Conservation (phyloP, 257 asterid species). For the Plantago elongata region DNA sequence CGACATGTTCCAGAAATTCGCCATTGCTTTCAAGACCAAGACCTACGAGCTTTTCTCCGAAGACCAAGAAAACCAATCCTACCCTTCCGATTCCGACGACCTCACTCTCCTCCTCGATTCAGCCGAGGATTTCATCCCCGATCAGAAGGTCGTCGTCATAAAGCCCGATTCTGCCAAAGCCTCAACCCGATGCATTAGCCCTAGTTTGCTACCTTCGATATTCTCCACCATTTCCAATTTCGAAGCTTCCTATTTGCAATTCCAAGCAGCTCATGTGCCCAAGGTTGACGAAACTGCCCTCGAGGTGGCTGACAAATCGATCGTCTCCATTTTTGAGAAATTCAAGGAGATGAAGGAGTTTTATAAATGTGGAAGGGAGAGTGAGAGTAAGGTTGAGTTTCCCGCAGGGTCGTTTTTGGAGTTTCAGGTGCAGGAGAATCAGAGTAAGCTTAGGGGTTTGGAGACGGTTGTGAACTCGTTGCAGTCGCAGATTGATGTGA, state of each 20-base stretch:
- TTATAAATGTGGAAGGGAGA: slow-evolving; percentile 38
- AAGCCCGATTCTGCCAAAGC: slow-evolving; percentile 55
- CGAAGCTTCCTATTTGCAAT: slow-evolving; percentile 82
- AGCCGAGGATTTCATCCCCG: slow-evolving; percentile 78
- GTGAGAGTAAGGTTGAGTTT: slow-evolving; percentile 33
- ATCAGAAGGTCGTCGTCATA: slow-evolving; percentile 84
- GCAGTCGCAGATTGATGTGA: slow-evolving; percentile 68
- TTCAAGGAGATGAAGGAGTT: slow-evolving; percentile 57
- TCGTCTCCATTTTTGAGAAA: slow-evolving; percentile 67
- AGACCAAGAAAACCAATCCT: slow-evolving; percentile 19
- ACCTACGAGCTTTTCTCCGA: slow-evolving; percentile 87
- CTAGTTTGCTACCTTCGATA: slow-evolving; percentile 53
- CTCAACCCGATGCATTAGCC: slow-evolving; percentile 19
- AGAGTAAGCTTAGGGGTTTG: slow-evolving; percentile 93
- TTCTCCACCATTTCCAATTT: slow-evolving; percentile 75
- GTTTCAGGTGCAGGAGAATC: slow-evolving; percentile 96
- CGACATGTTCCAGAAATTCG: slow-evolving; percentile 90
- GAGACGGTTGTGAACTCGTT: slow-evolving; percentile 78
- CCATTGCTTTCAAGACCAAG: slow-evolving; percentile 78
- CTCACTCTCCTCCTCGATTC: slow-evolving; percentile 64
- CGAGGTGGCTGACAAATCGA: slow-evolving; percentile 58
- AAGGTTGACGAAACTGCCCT: slow-evolving; percentile 49
- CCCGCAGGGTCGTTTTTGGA: slow-evolving; percentile 63
- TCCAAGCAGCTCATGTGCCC: slow-evolving; percentile 96
- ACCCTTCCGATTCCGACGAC: slow-evolving; percentile 29